Evolutionary conservation across 1,284 basidiomycete genomes (phyloP), one percentile per base, ranked within the genome.

Genomic region (Gomphus bonarii): DNA sequence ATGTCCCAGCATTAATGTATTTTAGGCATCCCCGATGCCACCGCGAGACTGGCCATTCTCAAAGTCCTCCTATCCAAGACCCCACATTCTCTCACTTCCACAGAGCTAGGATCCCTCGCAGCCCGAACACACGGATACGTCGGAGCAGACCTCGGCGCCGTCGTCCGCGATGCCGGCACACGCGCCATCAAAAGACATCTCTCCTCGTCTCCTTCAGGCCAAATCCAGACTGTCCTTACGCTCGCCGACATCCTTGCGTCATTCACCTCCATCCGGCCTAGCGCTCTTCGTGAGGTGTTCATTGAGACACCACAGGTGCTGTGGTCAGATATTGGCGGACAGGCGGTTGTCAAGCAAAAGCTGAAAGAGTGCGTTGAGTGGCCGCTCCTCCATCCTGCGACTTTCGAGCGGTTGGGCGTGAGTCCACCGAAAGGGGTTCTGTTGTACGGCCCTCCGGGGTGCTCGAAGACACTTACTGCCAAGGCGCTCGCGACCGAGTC

Each of bases 401-500:
- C 89, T 3, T 98, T 99, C 67, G 77, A 78, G 61, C 78, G 95
- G 14, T 75, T 99, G 0, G 97, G 97, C 2, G 88, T 97, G 16
- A 79, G 79, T 46, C 87, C 95, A 2, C 94, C 95, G 0, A 84
- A 88, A 60, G 97, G 97, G 0, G 84, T 98, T 3, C 73, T 99
- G 48, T 73, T 99, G 16, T 99, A 97, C 70, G 97, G 97, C 1
- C 97, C 97, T 3, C 97, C 97, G 0, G 95, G 97, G 9, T 99
- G 97, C 67, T 93, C 90, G 66, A 99, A 99, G 74, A 99, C 97
- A 0, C 76, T 99, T 48, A 84, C 95, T 22, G 97, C 93, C 0
- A 84, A 93, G 56, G 95, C 97, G 0, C 85, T 95, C 64, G 97
- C 97, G 3, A 90, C 85, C 33, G 95, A 98, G 69, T 93, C 91